phyloP scores from a whole-genome alignment of 768 basidiomycete genomes.

The Pleurotus eryngii region DNA sequence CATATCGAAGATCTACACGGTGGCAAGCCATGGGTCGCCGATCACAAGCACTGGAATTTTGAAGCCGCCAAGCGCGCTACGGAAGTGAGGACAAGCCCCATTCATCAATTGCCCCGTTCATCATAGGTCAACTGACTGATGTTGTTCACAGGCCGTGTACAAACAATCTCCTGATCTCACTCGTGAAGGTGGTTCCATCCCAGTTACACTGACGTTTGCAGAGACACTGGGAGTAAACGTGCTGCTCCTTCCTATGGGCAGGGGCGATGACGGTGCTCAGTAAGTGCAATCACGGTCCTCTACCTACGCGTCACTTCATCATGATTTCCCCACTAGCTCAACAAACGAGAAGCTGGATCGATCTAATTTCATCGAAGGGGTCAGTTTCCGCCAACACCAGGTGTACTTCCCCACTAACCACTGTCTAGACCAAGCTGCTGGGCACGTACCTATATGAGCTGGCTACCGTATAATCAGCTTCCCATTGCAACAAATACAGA shows the following conservation, averaged over 20 bases:
- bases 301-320: neutral
- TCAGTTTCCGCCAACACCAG: constrained; percentile 29
- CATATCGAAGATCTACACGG: constrained; percentile 69
- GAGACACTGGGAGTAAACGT: constrained; percentile 86
- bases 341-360: constrained; percentile 94
- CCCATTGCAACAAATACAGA: too few species aligned
- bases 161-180: constrained; percentile 76
- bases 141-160: constrained; percentile 49
- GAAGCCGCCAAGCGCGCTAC: constrained; percentile 85
- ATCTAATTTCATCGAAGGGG: constrained; percentile 86
- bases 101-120: too few species aligned
- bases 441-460: constrained; percentile 83
- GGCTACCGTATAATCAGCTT: constrained; percentile 20
- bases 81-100: constrained; percentile 40
- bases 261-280: constrained; percentile 95
- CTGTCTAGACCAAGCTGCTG: constrained; percentile 61
- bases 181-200: constrained; percentile 92
- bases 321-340: constrained; percentile 43
- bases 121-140: constrained; percentile 21
- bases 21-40: constrained; percentile 88
- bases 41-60: constrained; percentile 89
- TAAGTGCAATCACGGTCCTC: constrained; percentile 33
- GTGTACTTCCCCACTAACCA: neutral
- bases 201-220: constrained; percentile 91
- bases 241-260: constrained; percentile 85